Conservation (phyloP, 768 basidiomycete species). For the Lentinula aciculospora region DNA sequence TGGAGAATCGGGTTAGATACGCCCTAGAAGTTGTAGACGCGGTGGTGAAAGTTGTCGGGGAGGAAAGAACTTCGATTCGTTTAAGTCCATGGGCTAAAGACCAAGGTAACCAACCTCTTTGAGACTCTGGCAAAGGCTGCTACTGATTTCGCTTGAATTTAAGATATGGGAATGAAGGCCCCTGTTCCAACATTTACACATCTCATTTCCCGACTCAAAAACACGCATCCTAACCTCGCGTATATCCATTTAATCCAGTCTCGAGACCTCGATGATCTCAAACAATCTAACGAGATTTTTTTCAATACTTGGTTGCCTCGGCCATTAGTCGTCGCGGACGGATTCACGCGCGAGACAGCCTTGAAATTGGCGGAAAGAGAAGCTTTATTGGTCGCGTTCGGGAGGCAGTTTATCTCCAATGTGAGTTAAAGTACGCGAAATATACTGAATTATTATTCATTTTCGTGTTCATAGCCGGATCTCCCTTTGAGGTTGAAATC, state of each 20-base stretch:
- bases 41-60: slow-evolving; percentile 34
- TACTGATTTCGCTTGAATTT: background rate
- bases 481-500: slow-evolving; percentile 22
- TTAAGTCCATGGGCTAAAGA: slow-evolving; percentile 33
- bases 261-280: slow-evolving; percentile 9
- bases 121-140: slow-evolving; percentile 13
- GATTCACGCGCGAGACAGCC: slow-evolving; percentile 24
- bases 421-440: slow-evolving; percentile 6
- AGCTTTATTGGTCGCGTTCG: slow-evolving; percentile 25
- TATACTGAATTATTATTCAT: background rate
- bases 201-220: slow-evolving; percentile 33
- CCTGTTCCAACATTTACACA: slow-evolving; percentile 39
- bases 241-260: slow-evolving; percentile 38
- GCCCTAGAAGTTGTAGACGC: slow-evolving; percentile 35
- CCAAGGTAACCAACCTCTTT: slow-evolving; percentile 18
- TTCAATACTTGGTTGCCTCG: slow-evolving; percentile 25
- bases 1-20: slow-evolving; percentile 44
- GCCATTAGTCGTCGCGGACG: slow-evolving; percentile 24
- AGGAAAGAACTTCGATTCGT: slow-evolving; percentile 35
- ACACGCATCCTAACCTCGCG: slow-evolving; percentile 29
- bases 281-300: slow-evolving; percentile 22
- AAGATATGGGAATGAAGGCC: slow-evolving; percentile 34
- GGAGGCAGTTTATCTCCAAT: slow-evolving; percentile 29
- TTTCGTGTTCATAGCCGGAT: slow-evolving; percentile 15
- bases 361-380: slow-evolving; percentile 19